Evolutionary conservation across 208 protist species (phyloP).

Genomic region (Acanthamoeba castellanii): DNA sequence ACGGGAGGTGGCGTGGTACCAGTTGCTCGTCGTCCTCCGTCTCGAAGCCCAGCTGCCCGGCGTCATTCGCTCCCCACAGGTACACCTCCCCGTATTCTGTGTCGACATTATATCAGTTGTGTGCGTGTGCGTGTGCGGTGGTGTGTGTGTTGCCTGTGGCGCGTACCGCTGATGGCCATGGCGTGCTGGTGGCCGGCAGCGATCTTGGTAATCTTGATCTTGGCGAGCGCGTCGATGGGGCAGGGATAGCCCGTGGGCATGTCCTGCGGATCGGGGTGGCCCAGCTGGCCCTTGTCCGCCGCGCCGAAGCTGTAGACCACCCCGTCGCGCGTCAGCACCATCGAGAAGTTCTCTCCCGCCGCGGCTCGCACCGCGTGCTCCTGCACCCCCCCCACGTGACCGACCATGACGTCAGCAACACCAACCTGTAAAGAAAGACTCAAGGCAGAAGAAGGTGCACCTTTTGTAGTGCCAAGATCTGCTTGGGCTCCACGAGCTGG

Average conservation of each 20-base stretch:
- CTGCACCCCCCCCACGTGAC: not conserved
- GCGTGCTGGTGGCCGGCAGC: constrained; percentile 51
- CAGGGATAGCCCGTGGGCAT: constrained; percentile 69
- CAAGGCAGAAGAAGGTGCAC: not conserved
- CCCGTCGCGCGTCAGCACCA: constrained; percentile 68
- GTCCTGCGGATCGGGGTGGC: constrained; percentile 67
- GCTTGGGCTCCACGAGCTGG: constrained; percentile 60
- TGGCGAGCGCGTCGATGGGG: constrained; percentile 40
- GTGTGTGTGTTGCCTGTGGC: not conserved
- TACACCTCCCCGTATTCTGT: constrained; percentile 72
- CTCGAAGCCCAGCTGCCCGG: constrained; percentile 49
- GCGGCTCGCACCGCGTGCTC: constrained; percentile 32
- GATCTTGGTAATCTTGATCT: constrained; percentile 64
- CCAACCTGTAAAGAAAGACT: not conserved
- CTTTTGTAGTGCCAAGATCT: constrained; percentile 68
- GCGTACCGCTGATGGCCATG: constrained; percentile 66
- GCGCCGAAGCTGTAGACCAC: constrained; percentile 70
- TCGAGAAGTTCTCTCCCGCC: constrained; percentile 69
- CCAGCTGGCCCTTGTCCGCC: constrained; percentile 70
- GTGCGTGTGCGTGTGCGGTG: not conserved
- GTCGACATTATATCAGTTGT: not conserved
- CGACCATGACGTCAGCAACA: not conserved
- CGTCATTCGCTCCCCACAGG: constrained; percentile 71
- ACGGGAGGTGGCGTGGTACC: constrained; percentile 32
- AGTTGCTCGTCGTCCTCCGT: constrained; percentile 61